Evolutionary conservation across 352 stramenopile species (phyloP).

Genomic region (Bremia lactucae): DNA sequence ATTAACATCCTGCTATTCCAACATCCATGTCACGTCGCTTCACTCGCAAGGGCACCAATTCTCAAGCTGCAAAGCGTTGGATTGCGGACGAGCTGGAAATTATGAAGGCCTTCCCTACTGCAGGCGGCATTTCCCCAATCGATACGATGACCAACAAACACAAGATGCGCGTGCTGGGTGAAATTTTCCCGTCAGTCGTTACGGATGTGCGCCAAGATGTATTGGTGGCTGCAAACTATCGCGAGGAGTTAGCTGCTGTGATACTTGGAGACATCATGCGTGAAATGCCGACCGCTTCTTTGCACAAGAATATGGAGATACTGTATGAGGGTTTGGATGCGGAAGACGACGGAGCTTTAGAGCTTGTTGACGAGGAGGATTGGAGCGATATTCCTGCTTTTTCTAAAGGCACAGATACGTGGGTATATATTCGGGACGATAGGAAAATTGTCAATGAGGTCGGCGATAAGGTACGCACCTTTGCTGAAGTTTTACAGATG

Average conservation of each 20-base stretch:
- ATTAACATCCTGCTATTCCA: too few species aligned
- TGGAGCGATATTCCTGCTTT: conserved; percentile 39
- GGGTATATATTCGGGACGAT: conserved; percentile 56
- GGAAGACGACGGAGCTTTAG: conserved; percentile 17
- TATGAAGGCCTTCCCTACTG: conserved; percentile 14
- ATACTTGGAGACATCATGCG: conserved; percentile 48
- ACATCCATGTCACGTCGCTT: conserved; percentile 22
- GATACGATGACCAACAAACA: conserved; percentile 31
- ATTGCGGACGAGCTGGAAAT: conserved; percentile 23
- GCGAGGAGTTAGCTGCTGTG: conserved; percentile 44
- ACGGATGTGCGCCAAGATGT: conserved; percentile 48
- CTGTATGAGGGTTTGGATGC: conserved; percentile 33
- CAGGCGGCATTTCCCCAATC: conserved; percentile 16
- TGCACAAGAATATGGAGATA: conserved; percentile 11
- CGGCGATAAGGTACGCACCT: conserved; percentile 36
- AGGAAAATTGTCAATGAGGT: conserved; percentile 62
- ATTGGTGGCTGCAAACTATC: conserved; percentile 49
- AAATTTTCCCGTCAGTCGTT: conserved; percentile 44
- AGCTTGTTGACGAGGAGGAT: conserved; percentile 33
- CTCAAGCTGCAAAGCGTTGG: conserved; percentile 23
- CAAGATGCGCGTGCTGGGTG: conserved; percentile 34
- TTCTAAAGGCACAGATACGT: conserved; percentile 22
- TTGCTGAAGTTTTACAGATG: conserved; percentile 40
- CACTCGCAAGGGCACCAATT: conserved; percentile 22
- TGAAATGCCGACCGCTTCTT: conserved; percentile 6